Evolutionary conservation across 768 basidiomycete genomes (phyloP).

Genomic region (Boletales sp.): DNA sequence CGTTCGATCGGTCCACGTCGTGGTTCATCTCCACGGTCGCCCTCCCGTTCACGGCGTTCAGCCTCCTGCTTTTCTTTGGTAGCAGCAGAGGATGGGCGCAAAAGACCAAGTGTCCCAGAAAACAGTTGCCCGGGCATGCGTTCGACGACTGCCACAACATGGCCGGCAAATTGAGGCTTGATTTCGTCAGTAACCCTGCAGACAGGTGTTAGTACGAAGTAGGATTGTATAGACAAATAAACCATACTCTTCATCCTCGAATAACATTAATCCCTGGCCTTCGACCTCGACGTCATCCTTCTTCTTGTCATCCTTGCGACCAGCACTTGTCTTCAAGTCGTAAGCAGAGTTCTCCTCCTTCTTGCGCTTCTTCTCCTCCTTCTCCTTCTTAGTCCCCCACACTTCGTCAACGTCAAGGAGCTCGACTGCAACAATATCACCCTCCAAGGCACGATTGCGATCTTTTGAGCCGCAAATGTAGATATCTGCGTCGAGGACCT

Average conservation of each 20-base stretch:
- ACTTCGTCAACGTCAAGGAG: slow-evolving; percentile 97
- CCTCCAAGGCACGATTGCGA: slow-evolving; percentile 96
- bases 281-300: slow-evolving; percentile 99
- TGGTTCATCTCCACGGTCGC: slow-evolving; percentile 83
- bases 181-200: slow-evolving; percentile 92
- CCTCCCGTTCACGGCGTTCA: slow-evolving; percentile 95
- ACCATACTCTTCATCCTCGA: slow-evolving; percentile 93
- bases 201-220: slow-evolving; percentile 11
- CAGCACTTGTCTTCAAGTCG: slow-evolving; percentile 69
- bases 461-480: slow-evolving; percentile 99
- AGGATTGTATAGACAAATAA: not conserved
- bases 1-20: slow-evolving; percentile 77
- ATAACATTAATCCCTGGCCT: slow-evolving; percentile 93
- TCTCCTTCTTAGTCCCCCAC: slow-evolving; percentile 99
- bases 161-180: slow-evolving; percentile 97
- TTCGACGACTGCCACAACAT: slow-evolving; percentile 99
- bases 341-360: slow-evolving; percentile 99
- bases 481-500: slow-evolving; percentile 97
- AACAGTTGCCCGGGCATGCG: slow-evolving; percentile 99
- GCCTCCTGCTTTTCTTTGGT: slow-evolving; percentile 99
- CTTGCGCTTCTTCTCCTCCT: slow-evolving; percentile 99
- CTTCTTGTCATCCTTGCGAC: slow-evolving; percentile 97
- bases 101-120: slow-evolving; percentile 91
- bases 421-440: slow-evolving; percentile 97
- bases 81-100: slow-evolving; percentile 93